Base-by-base conservation (phyloP, 257 asterid genomes). In the Rubia yunnanensis region DNA sequence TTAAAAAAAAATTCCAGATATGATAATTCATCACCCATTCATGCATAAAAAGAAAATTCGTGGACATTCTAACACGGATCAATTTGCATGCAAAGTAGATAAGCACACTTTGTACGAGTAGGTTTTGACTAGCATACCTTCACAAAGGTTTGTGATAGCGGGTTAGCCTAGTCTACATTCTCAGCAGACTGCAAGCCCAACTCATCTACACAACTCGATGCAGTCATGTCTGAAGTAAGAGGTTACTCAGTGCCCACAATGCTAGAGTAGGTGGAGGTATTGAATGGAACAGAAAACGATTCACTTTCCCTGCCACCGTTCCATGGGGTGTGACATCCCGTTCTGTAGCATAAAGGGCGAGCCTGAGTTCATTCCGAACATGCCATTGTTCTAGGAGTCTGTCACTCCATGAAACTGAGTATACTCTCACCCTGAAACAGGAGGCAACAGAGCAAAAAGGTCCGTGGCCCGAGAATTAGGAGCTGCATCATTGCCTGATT, bases 171-270 rank as follows among this genome's bases (percentile, higher is more conserved):
- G 75, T 85, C 96, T 82, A 76, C 86, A 60, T 89, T 89, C 77
- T 85, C 96, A 0, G 95, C 75, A 73, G 94, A 83, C 79, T 83
- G 96, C 84, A 92, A 75, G 82, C 88, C 92, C 10, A 96, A 89
- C 64, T 87, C 97, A 73, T 87, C 96, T 11, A 87, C 84, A 82
- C 96, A 86, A 78, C 91, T 88, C 50, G 96, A 87, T 63, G 87
- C 75, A 39, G 91, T 78, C 89, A 89, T 74, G 82, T 83, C 94
- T 4, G 96, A 76, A 73, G 77, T 86, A 27, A 80, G 82, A 64
- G 91, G 89, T 76, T 81, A 86, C 28, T 75, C 82, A 36, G 83
- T 70, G 68, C 85, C 91, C 24, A 64, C 74, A 49, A 76, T 82
- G 77, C 81, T 81, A 0, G 82, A 67, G 71, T 84, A 87, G 28